Conservation (phyloP, 148 eudicot species). For the Nyssa sinensis region DNA sequence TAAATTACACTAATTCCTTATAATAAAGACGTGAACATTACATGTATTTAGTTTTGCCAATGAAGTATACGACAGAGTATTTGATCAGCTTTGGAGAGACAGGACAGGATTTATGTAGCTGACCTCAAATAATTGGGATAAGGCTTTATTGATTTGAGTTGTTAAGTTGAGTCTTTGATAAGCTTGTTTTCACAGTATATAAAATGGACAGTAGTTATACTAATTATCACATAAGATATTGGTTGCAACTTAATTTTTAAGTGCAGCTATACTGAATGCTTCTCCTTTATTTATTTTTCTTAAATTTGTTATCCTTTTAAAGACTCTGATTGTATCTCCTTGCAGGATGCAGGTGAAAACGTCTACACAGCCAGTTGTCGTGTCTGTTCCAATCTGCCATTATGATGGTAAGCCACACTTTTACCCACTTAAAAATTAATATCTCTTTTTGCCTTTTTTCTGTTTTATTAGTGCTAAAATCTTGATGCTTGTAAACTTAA, state of each 20-base stretch:
- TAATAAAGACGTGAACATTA: too few relatives aligned
- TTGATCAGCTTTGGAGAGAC: too few relatives aligned
- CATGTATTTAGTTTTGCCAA: too few relatives aligned
- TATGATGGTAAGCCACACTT: conserved; percentile 54
- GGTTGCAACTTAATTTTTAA: neutral
- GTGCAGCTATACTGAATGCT: neutral
- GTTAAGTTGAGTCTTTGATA: neutral
- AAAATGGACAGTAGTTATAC: neutral
- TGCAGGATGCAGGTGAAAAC: conserved; percentile 90
- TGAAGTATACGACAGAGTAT: too few relatives aligned
- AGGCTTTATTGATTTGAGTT: too few relatives aligned
- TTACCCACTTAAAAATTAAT: neutral
- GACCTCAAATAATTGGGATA: too few relatives aligned
- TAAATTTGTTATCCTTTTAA: neutral
- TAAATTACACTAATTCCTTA: neutral
- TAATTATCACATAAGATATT: neutral
- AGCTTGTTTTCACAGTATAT: neutral
- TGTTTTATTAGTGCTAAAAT: neutral
- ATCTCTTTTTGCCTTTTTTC: neutral
- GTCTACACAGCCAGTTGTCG: conserved; percentile 63
- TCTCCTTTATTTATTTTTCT: neutral
- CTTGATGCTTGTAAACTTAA: conserved; percentile 6
- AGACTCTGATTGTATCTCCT: conserved; percentile 1
- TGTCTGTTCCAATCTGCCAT: conserved; percentile 72
- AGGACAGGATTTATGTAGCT: too few relatives aligned